Evolutionary conservation across 371 early-diverging fungal genomes (phyloP), one percentile per base, ranked within the genome.

Genomic region (Apophysomyces ossiformis): DNA sequence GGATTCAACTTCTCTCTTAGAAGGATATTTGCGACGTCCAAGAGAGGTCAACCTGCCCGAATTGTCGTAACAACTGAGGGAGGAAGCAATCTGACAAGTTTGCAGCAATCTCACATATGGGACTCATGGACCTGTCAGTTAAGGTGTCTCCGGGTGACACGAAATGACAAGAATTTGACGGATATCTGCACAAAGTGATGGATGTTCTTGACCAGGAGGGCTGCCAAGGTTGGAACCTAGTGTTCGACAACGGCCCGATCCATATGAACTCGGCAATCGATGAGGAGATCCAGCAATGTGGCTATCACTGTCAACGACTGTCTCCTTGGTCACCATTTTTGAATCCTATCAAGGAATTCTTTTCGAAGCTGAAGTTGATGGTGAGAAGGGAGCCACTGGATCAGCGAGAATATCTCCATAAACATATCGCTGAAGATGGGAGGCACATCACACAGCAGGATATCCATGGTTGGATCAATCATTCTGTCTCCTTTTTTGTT

Each of bases 1-100:
- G 56, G 57, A 46, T 26, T 65, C 45, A 57, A 44, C 35, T 26
- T 47, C 2, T 7, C 16, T 26, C 45, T 58, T 38, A 15, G 47
- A 16, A 39, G 65, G 47, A 58, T 44, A 7, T 46, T 58, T 46
- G 50, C 35, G 9, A 45, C 59, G 32, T 65, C 65, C 7, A 26
- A 36, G 13, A 13, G 16, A 11, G 59, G 59, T 13, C 21, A 57
- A 35, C 58, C 44, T 37, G 47, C 65, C 1, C 36, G 58, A 15
- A 44, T 57, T 39, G 12, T 13, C 21, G 47, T 66, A 6, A 60
- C 66, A 41, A 60, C 36, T 46, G 16, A 9, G 5, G 5, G 46
- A 9, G 46, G 46, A 7, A 7, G 46, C 4, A 46, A 46, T 46
- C 4, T 8, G 15, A 46, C 46, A 4, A 5, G 7, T 15, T 46